Conservation (phyloP, 148 eudicot species). For the Silene conica region DNA sequence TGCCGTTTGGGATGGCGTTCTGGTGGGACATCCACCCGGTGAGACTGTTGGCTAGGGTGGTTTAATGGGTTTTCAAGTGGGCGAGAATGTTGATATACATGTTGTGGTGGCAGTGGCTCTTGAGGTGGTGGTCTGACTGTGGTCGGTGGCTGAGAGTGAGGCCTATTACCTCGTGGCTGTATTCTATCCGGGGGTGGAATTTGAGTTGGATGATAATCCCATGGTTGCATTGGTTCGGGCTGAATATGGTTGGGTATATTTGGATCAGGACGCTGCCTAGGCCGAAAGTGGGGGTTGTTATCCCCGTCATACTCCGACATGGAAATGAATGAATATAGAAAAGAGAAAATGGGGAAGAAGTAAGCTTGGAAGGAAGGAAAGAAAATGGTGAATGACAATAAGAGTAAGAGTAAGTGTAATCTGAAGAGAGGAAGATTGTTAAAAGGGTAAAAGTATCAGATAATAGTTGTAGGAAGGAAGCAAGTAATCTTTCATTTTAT, state of each 20-base stretch:
- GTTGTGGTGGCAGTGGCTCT: conserved; percentile 13
- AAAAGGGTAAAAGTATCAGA: conserved; percentile 50
- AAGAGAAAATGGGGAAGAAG: not conserved
- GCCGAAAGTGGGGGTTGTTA: conserved; percentile 62
- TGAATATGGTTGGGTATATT: conserved; percentile 9
- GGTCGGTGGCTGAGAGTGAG: conserved; percentile 11
- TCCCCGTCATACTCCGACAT: conserved; percentile 48
- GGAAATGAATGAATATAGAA: not conserved
- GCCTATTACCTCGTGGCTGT: conserved; percentile 22
- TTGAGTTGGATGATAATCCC: conserved; percentile 28
- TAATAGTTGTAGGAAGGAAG: conserved; percentile 40
- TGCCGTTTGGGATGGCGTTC: conserved; percentile 9
- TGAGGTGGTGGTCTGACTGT: conserved; percentile 11
- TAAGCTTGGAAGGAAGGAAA: conserved; percentile 11
- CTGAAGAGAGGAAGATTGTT: conserved; percentile 31
- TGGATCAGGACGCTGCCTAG: conserved; percentile 9
- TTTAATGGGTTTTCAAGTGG: not conserved
- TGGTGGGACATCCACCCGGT: not conserved
- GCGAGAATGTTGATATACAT: conserved; percentile 6
- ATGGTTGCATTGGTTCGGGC: conserved; percentile 28
- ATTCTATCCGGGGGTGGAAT: conserved; percentile 22
- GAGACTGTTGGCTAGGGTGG: not conserved
- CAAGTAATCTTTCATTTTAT: conserved; percentile 53
- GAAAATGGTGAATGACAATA: conserved; percentile 17
- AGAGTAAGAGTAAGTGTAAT: conserved; percentile 15